Base-by-base conservation (phyloP, 495 filamentous ascomycete species). In the Echria macrotheca region DNA sequence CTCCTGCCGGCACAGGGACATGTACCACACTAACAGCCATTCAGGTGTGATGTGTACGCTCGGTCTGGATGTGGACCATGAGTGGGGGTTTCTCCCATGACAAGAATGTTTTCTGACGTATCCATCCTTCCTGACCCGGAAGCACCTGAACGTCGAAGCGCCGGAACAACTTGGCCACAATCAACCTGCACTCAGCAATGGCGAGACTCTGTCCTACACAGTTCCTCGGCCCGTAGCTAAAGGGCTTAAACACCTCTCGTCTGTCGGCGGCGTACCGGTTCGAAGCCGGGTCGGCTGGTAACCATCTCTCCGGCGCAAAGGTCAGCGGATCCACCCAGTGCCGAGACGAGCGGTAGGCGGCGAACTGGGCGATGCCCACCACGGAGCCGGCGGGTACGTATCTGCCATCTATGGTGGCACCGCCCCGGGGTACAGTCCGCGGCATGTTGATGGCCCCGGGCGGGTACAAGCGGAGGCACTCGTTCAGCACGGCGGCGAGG, bases 391-490 rank as follows among this genome's bases (percentile, higher is more conserved):
- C 64, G 22, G 68, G 65, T n/a, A 72, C 65, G 11, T 66, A 70
- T 12, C 63, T 49, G 0, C 70, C 79, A 22, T 60, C 47, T 24
- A 84, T 68, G 1, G 45, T 58, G 7, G 53, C 65, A 25, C 80
- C 80, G 1, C 63, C 68, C 15, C 60, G 43, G 4, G 77, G 71
- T 7, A 66, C 62, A 0, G 65, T 43, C 4, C 80, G 67, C 4
- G 73, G 71, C 25, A 76, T 55, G 5, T 68, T 71, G 42, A 58
- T 67, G 1, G 75, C 65, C 1, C 73, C 64, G 0, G 81, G 77
- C 2, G 80, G 73, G 53, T 76, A 77, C 23, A 80, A 59, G 4
- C 81, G 73, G 59, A 84, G 56, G 4, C 65, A 60, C 56, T 84
- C 81, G 23, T 77, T 61, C 0, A 82, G 57, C 21, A 70, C 71